Percentiles rank a stretch among this genome's conserved stretches.
These are phyloP conservation scores for Buddleja alternifolia DNA, from an alignment of 257 asterid genomes.

Conservation along the genomic window DNA sequence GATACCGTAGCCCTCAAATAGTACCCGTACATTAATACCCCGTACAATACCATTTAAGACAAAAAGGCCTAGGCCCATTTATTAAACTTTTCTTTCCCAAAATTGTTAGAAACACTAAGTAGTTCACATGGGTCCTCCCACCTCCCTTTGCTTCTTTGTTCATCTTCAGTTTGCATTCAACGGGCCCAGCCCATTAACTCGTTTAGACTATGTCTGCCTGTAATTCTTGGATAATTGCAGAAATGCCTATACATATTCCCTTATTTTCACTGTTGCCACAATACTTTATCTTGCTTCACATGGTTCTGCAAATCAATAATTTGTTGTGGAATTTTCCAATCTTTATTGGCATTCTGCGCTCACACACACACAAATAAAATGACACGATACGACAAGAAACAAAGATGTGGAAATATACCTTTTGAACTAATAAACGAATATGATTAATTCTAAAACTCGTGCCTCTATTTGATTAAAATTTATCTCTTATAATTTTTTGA, in stretches of 20 bases:
- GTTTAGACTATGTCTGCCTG: not conserved
- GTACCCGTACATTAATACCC: not conserved
- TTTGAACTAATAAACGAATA: not conserved
- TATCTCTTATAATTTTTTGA: too few species aligned
- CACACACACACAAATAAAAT: too few species aligned
- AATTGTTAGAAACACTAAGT: not conserved
- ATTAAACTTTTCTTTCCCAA: constrained; percentile 13
- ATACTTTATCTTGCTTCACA: not conserved
- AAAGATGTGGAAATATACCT: too few species aligned
- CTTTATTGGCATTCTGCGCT: too few species aligned
- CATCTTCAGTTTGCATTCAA: too few species aligned
- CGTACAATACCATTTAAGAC: not conserved
- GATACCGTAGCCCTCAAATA: too few species aligned
- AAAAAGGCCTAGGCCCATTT: constrained; percentile 23
- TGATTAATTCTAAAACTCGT: not conserved
- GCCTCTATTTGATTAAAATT: too few species aligned
- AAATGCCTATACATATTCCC: not conserved
- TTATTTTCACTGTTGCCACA: not conserved
- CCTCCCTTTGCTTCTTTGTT: not conserved
- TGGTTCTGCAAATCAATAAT: too few species aligned
- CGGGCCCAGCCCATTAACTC: constrained; percentile 39
- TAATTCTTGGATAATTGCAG: not conserved
- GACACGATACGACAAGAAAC: too few species aligned
- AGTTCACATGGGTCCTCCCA: too few species aligned
- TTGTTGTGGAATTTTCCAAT: too few species aligned